A percentile compares a stretch with the other conserved stretches of the same genome.
phyloP scores from a whole-genome alignment of 208 protist genomes.

The Histomonas meleagridis region DNA sequence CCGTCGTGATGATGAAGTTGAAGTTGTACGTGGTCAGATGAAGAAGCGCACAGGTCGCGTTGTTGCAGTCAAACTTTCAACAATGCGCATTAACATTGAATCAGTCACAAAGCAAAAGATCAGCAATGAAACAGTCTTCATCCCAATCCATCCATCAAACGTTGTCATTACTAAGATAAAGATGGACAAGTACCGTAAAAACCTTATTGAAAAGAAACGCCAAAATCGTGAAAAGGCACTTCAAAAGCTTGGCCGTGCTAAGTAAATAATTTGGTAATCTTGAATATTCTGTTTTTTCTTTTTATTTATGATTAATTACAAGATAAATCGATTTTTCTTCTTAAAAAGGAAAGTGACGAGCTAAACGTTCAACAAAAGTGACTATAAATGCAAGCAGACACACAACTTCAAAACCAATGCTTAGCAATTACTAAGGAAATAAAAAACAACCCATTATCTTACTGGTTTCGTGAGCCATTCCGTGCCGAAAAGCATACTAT shows the following conservation, averaged over 20 bases:
- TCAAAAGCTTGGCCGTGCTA: neutral
- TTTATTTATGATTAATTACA: no score
- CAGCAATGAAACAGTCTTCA: slow-evolving; percentile 29
- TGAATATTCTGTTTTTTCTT: no score
- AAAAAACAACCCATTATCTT: neutral
- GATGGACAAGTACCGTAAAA: slow-evolving; percentile 87
- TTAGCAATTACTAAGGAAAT: neutral
- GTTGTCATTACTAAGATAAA: slow-evolving; percentile 94
- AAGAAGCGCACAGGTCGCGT: neutral
- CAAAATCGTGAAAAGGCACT: neutral
- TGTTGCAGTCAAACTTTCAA: neutral
- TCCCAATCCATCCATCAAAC: slow-evolving; percentile 85
- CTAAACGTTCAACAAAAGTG: no score
- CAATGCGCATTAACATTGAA: neutral
- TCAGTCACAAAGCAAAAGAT: neutral
- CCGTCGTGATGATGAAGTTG: neutral
- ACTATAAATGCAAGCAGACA: no score
- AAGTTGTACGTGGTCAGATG: neutral
- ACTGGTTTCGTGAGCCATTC: neutral
- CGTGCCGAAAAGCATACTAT: neutral
- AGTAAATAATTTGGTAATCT: neutral
- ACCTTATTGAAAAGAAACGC: slow-evolving; percentile 65
- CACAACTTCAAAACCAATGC: no score
- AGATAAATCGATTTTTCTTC: no score
- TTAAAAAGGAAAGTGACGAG: no score